These are phyloP conservation scores for Naganishia friedmannii DNA, from an alignment of 768 basidiomycete genomes.

Conservation along the genomic window DNA sequence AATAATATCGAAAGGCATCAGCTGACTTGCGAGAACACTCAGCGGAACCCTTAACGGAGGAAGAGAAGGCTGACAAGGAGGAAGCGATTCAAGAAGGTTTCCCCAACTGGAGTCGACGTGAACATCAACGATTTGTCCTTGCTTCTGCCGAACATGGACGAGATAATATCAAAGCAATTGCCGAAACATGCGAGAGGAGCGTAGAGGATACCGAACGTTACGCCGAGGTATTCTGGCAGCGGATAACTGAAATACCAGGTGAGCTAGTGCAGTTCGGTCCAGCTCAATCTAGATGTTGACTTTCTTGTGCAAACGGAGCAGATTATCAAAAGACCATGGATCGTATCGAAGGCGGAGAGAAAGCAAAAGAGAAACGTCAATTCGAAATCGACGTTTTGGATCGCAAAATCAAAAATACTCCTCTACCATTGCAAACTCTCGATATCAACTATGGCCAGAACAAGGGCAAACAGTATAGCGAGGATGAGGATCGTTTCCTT, in stretches of 20 bases:
- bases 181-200: constrained; percentile 76
- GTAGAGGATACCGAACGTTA: constrained; percentile 74
- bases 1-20: constrained; percentile 10
- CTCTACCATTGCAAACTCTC: constrained; percentile 93
- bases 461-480: constrained; percentile 92
- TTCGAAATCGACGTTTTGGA: constrained; percentile 68
- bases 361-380: constrained; percentile 74
- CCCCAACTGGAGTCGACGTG: constrained; percentile 83
- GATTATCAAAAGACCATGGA: constrained; percentile 19
- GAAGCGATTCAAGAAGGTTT: constrained; percentile 73
- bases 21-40: constrained; percentile 2
- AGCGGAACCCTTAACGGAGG: constrained; percentile 89
- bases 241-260: constrained; percentile 82
- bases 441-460: constrained; percentile 88
- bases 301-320: constrained; percentile 60
- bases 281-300: not conserved
- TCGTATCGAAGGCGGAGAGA: constrained; percentile 67
- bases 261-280: constrained; percentile 36
- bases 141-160: constrained; percentile 78
- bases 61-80: constrained; percentile 78
- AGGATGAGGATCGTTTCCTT: constrained; percentile 95
- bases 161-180: constrained; percentile 56
- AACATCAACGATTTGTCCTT: constrained; percentile 86
- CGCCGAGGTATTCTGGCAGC: constrained; percentile 78
- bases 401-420: constrained; percentile 75